Evolutionary conservation across 495 filamentous ascomycete species (phyloP).

Genomic region (Lindgomyces ingoldianus): DNA sequence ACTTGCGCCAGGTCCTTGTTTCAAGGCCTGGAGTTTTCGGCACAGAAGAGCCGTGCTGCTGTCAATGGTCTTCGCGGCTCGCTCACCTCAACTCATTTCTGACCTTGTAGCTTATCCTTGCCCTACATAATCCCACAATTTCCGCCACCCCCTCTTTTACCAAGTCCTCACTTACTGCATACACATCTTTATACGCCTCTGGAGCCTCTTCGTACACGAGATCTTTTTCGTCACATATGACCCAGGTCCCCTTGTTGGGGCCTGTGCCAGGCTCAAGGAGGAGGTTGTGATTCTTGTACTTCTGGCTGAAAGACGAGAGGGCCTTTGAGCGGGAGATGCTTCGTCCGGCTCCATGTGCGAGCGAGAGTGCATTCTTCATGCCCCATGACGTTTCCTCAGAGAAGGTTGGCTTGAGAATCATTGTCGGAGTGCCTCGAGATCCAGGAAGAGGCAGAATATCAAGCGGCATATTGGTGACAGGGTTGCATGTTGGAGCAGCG

Average conservation of each 20-base stretch:
- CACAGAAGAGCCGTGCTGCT: not conserved
- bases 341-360: conserved; percentile 47
- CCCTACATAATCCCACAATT: conserved; percentile 42
- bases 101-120: conserved; percentile 48
- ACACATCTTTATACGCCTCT: conserved; percentile 48
- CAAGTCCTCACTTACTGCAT: conserved; percentile 44
- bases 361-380: conserved; percentile 37
- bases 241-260: conserved; percentile 43
- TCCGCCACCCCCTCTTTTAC: conserved; percentile 39
- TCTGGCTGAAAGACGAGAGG: conserved; percentile 24
- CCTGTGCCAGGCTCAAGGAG: conserved; percentile 15
- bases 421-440: conserved; percentile 45
- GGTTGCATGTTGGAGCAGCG: conserved; percentile 41
- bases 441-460: conserved; percentile 46
- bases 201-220: conserved; percentile 49
- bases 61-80: not conserved
- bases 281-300: conserved; percentile 28
- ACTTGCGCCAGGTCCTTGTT: no score
- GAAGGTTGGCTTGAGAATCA: conserved; percentile 43
- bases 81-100: conserved; percentile 38
- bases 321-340: conserved; percentile 44
- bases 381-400: conserved; percentile 30
- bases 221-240: conserved; percentile 47
- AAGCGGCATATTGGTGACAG: conserved; percentile 22
- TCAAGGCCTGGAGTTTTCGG: no score